Percentiles rank a stretch among this genome's conserved stretches.
Evolutionary conservation across 2,329 filamentous ascomycete genomes (phyloP).

Genomic region (Alternaria gaisen): DNA sequence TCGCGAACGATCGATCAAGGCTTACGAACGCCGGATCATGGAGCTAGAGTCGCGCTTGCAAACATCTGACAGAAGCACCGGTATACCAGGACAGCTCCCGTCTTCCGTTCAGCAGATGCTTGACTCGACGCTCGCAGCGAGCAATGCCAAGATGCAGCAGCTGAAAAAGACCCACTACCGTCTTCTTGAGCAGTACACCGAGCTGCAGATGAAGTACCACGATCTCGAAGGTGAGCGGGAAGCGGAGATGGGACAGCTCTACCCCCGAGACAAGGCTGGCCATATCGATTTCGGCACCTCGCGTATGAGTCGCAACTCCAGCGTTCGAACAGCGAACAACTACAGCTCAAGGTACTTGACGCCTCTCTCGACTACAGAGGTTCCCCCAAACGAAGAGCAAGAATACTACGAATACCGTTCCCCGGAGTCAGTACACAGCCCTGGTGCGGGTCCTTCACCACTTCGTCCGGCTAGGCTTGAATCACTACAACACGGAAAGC

Average conservation of each 20-base stretch:
- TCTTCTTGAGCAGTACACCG: constrained; percentile 60
- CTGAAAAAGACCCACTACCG: constrained; percentile 63
- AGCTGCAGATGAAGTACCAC: constrained; percentile 58
- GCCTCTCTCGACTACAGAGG: constrained; percentile 34
- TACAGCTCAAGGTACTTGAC: constrained; percentile 37
- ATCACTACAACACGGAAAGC: constrained; percentile 35
- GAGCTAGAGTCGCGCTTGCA: constrained; percentile 54
- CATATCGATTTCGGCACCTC: constrained; percentile 29
- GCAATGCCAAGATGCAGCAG: constrained; percentile 58
- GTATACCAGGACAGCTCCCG: constrained; percentile 46
- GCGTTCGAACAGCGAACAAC: constrained; percentile 30
- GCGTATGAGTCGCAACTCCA: constrained; percentile 40
- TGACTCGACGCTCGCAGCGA: constrained; percentile 59
- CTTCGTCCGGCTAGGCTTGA: constrained; percentile 41
- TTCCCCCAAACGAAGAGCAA: constrained; percentile 32
- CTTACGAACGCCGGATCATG: constrained; percentile 59
- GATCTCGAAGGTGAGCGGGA: constrained; percentile 51
- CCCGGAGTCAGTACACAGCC: constrained; percentile 35
- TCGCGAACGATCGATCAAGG: constrained; percentile 56
- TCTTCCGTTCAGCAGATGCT: constrained; percentile 58
- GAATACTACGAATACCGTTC: constrained; percentile 46
- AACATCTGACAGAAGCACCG: constrained; percentile 32
- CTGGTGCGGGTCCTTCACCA: constrained; percentile 29
- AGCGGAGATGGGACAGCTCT: constrained; percentile 37
- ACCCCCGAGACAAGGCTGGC: constrained; percentile 27